Evolutionary conservation across 1,284 basidiomycete genomes (phyloP), one percentile per base, ranked within the genome.

Genomic region (Trametes versicolor): DNA sequence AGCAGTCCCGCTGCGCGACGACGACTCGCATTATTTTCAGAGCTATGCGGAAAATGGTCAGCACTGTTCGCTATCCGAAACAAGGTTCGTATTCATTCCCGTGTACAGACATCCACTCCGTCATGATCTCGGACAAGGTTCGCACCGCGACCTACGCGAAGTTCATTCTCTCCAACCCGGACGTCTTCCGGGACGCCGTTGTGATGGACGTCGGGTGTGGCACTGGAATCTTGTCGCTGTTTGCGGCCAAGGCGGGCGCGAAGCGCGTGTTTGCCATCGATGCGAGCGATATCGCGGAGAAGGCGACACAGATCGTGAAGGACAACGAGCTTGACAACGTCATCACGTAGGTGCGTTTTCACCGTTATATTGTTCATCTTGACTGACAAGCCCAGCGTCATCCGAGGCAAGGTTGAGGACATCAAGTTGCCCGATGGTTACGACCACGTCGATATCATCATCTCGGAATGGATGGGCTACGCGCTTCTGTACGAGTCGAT

Each of bases 401-500:
- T 97, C 67, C 89, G 86, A 60, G 94, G 95, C 48, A 97, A 97
- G 77, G 85, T 98, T 2, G 97, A 98, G 78, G 88, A 96, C 47
- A 90, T 98, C 63, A 78, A 77, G 9, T 79, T 94, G 0, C 90
- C 94, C 2, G 87, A 90, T 27, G 87, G 79, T 32, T 82, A 91
- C 52, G 83, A 87, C 17, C 85, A 94, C 56, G 96, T 99, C 39
- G 97, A 99, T 76, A 86, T 99, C 58, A 96, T 99, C 75, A 84
- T 99, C 56, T 96, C 94, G 34, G 97, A 99, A 79, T 99, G 97
- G 97, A 99, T 99, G 97, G 95, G 95, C 4, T 96, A 96, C 74
- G 93, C 92, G 39, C 82, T 96, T 27, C 84, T 98, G 25, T 99
- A 99, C 78, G 97, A 99, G 79, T 95, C 93, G 51, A 99, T 99